Evolutionary conservation across 208 protist species (phyloP).

Genomic region (Wallacemonas sp.): DNA sequence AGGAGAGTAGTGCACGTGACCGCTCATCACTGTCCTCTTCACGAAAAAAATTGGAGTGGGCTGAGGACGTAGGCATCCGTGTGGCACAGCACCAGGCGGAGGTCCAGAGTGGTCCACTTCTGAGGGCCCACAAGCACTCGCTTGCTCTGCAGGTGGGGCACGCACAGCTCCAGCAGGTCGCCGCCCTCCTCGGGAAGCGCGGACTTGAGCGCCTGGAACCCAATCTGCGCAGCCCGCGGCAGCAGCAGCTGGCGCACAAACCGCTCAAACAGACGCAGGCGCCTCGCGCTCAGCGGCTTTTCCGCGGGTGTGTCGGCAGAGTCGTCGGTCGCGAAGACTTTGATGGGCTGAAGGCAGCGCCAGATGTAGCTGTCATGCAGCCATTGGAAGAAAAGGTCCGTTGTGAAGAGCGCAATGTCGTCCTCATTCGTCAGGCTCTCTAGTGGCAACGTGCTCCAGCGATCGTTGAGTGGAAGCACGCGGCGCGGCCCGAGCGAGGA

Average conservation of each 20-base stretch:
- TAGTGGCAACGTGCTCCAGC: conserved; percentile 51
- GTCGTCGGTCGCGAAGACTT: conserved; percentile 23
- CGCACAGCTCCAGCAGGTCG: conserved; percentile 32
- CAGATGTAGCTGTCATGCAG: conserved; percentile 62
- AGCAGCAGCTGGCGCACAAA: conserved; percentile 50
- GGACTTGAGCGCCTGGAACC: conserved; percentile 27
- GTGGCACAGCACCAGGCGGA: conserved; percentile 51
- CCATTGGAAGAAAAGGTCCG: conserved; percentile 67
- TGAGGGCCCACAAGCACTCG: conserved; percentile 42
- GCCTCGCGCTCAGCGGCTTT: conserved; percentile 11
- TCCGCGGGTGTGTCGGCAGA: background rate
- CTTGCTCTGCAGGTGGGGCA: conserved; percentile 32
- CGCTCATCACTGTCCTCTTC: background rate
- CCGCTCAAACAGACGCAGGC: conserved; percentile 35
- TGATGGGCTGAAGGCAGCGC: conserved; percentile 47
- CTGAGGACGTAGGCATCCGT: conserved; percentile 40
- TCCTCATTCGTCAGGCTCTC: conserved; percentile 31
- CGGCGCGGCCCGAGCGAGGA: conserved; percentile 52
- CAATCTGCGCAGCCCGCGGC: conserved; percentile 27
- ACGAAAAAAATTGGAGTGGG: conserved; percentile 15
- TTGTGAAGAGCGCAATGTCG: conserved; percentile 42
- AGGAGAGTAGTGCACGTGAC: conserved; percentile 6
- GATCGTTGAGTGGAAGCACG: conserved; percentile 26
- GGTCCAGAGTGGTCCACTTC: conserved; percentile 64
- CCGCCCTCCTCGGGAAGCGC: conserved; percentile 42